phyloP scores from a whole-genome alignment of 495 filamentous ascomycete genomes.

The Podospora didyma region DNA sequence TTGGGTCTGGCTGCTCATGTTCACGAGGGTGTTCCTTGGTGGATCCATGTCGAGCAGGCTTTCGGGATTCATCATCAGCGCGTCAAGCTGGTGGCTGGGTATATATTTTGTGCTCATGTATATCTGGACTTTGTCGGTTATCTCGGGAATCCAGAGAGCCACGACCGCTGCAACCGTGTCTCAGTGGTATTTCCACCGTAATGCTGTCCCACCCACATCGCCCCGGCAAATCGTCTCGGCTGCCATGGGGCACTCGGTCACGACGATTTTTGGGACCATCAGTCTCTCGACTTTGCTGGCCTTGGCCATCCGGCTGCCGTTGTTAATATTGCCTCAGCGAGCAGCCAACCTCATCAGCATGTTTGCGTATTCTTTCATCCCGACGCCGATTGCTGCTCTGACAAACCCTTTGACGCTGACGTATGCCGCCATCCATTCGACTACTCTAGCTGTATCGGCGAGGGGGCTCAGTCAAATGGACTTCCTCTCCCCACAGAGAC shows the following conservation, averaged over 20 bases:
- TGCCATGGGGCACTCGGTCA: slow-evolving; percentile 71
- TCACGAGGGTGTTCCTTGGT: slow-evolving; percentile 86
- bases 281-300: slow-evolving; percentile 78
- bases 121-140: slow-evolving; percentile 85
- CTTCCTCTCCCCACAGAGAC: slow-evolving; percentile 59
- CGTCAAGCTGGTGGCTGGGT: slow-evolving; percentile 87
- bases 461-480: slow-evolving; percentile 72
- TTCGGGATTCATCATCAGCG: slow-evolving; percentile 69
- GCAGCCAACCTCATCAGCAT: slow-evolving; percentile 60
- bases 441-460: slow-evolving; percentile 69
- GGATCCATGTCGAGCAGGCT: slow-evolving; percentile 63
- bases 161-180: slow-evolving; percentile 93
- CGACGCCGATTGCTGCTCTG: slow-evolving; percentile 75
- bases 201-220: slow-evolving; percentile 69
- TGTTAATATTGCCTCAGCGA: slow-evolving; percentile 77
- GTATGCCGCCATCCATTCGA: slow-evolving; percentile 90
- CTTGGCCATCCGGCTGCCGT: slow-evolving; percentile 77
- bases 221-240: slow-evolving; percentile 77
- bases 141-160: slow-evolving; percentile 80
- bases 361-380: slow-evolving; percentile 73
- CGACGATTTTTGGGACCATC: slow-evolving; percentile 89
- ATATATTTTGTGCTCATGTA: slow-evolving; percentile 89
- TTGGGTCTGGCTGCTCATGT: slow-evolving; percentile 96
- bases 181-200: slow-evolving; percentile 98
- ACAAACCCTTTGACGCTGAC: slow-evolving; percentile 89